Conservation (phyloP, 2,329 filamentous ascomycete genomes). For the Achaetomium macrosporum region DNA sequence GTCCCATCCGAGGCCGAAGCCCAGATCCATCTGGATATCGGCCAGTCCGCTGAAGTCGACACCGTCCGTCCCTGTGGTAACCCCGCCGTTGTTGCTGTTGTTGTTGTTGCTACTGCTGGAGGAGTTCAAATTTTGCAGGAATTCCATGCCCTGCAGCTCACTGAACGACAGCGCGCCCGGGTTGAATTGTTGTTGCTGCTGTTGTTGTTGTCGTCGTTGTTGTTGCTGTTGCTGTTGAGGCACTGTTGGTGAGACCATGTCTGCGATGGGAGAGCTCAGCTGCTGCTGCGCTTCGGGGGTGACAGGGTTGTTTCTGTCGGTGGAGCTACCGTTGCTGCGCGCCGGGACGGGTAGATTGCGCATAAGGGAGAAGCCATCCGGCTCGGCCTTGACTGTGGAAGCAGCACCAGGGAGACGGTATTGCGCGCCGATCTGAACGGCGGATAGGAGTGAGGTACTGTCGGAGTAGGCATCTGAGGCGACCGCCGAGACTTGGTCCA, state of each 20-base stretch:
- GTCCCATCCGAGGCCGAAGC: conserved; percentile 61
- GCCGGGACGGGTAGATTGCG: conserved; percentile 37
- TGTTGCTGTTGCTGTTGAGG: neutral
- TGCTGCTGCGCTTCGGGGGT: conserved; percentile 16
- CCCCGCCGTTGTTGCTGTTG: conserved; percentile 8
- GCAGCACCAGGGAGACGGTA: conserved; percentile 9
- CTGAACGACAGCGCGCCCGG: conserved; percentile 34
- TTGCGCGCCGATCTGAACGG: conserved; percentile 28
- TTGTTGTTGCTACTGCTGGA: neutral
- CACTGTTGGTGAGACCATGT: conserved; percentile 27
- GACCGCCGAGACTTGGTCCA: conserved; percentile 16
- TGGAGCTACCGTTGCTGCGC: conserved; percentile 35
- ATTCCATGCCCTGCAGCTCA: conserved; percentile 50
- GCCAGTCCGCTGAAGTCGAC: conserved; percentile 23
- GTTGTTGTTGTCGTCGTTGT: conserved; percentile 28
- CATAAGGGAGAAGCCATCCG: conserved; percentile 35
- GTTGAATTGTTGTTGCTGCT: conserved; percentile 19
- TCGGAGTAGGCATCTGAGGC: conserved; percentile 33
- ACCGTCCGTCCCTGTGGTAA: conserved; percentile 8
- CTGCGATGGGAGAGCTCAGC: conserved; percentile 29
- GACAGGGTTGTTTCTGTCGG: conserved; percentile 17
- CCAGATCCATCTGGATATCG: conserved; percentile 55
- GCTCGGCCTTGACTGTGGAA: conserved; percentile 32
- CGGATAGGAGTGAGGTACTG: conserved; percentile 35
- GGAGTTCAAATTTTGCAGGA: conserved; percentile 40